Evolutionary conservation across 1,284 basidiomycete species (phyloP), one percentile per base, ranked within the genome.

Genomic region (Golubevia pallescens): DNA sequence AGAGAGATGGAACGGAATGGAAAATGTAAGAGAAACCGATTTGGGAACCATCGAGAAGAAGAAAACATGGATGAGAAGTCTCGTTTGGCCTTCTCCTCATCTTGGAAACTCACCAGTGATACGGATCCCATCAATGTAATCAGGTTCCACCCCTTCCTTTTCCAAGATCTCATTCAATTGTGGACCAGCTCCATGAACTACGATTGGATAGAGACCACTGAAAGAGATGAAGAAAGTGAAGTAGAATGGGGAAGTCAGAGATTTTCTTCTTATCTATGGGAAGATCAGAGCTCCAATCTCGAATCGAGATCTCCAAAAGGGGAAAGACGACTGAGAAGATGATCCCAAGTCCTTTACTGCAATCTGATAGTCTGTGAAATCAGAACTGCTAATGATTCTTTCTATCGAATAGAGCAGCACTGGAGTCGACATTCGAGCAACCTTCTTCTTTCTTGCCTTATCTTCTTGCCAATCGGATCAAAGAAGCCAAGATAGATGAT

Each of bases 101-200:
- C 28, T 28, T 28, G 28, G 23, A 19, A 13, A 69, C 67, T 63
- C 53, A 69, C 67, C 68, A 60, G 82, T 85, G 70, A 85, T 85
- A n/a, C 82, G 81, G 58, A 85, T 85, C 52, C 82, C 82, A 61
- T 85, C 82, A 20, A 77, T 80, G 71, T 85, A 85, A 73, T 85
- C 81, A 38, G 82, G 82, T 65, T 76, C 80, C 10, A 85, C 78
- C 16, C 82, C 82, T 63, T 84, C 82, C 59, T 76, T 73, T 68
- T 85, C 82, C 21, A 85, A 73, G n/a, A 85, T 77, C 52, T 84
- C 81, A 61, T 85, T 85, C 53, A 85, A 75, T 71, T 85, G 82
- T 8, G 82, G 82, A n/a, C 82, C 82, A 16, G 82, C 82, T 56
- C 82, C 82, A 67, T 85, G 82, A 52, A 85, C 67, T 23, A 85